Evolutionary conservation across 2,329 filamentous ascomycete species (phyloP).

Genomic region (Bisporella sp.): DNA sequence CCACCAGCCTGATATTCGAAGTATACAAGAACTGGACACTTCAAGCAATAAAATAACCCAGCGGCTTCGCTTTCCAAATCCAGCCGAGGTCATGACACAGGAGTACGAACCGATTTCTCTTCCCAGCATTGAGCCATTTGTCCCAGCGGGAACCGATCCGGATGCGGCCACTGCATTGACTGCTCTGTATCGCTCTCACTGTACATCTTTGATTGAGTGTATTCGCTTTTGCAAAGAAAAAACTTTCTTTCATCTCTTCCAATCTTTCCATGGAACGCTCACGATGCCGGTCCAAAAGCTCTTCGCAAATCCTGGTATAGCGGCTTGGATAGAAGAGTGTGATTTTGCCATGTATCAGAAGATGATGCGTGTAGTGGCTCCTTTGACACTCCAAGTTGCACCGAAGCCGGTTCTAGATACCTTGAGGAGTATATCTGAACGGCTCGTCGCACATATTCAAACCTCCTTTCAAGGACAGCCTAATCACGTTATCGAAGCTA

Average conservation of each 20-base stretch:
- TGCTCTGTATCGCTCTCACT: conserved; percentile 88
- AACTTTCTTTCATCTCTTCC: conserved; percentile 91
- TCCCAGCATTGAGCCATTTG: conserved; percentile 78
- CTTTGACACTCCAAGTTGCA: conserved; percentile 84
- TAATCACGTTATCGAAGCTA: conserved; percentile 76
- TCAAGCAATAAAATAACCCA: conserved; percentile 51
- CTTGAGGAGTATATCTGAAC: conserved; percentile 77
- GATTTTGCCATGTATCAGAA: conserved; percentile 95
- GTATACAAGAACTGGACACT: conserved; percentile 51
- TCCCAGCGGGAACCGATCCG: conserved; percentile 74
- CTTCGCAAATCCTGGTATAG: conserved; percentile 72
- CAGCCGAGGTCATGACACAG: conserved; percentile 46
- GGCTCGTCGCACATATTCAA: conserved; percentile 72
- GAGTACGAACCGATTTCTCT: conserved; percentile 68
- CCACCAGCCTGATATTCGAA: conserved; percentile 48
- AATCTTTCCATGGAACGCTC: conserved; percentile 90
- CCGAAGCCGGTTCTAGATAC: conserved; percentile 83
- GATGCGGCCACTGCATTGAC: conserved; percentile 81
- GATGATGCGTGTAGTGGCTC: conserved; percentile 87
- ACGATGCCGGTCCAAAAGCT: conserved; percentile 96
- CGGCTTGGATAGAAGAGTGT: conserved; percentile 90
- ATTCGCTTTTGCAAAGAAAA: conserved; percentile 96
- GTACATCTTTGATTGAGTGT: conserved; percentile 90
- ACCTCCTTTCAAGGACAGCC: conserved; percentile 83
- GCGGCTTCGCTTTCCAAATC: conserved; percentile 53